phyloP scores from a whole-genome alignment of 352 stramenopile genomes.

The Phytophthora hibernalis region DNA sequence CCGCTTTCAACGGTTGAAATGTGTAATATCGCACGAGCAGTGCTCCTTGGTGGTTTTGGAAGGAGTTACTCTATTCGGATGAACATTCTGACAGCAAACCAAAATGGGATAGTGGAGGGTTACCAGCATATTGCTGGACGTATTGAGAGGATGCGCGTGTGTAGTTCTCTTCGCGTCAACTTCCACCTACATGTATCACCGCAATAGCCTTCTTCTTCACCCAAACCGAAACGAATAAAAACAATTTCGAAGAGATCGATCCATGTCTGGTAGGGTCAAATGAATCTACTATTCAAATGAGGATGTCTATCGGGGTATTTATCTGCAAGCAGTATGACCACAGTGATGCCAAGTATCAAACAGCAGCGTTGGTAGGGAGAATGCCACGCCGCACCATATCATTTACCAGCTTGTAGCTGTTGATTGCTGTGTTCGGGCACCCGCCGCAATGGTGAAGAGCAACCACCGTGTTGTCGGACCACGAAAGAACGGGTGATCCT shows the following conservation, averaged over 20 bases:
- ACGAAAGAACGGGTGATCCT: slow-evolving; percentile 69
- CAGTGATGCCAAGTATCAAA: slow-evolving; percentile 1
- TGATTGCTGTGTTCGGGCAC: slow-evolving; percentile 78
- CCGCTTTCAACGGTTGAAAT: slow-evolving; percentile 6
- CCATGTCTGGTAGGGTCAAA: no score
- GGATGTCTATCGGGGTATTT: not conserved
- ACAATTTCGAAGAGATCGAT: no score
- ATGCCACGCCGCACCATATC: slow-evolving; percentile 49
- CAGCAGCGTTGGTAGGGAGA: slow-evolving; percentile 50
- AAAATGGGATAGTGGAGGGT: slow-evolving; percentile 26
- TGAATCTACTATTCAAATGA: not conserved
- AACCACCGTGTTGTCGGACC: slow-evolving; percentile 66
- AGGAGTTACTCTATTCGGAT: slow-evolving; percentile 13
- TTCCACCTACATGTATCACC: not conserved
- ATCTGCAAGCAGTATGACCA: not conserved
- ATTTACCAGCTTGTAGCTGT: slow-evolving; percentile 60
- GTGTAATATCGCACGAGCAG: slow-evolving; percentile 10
- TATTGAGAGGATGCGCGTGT: slow-evolving; percentile 18
- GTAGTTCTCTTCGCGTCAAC: slow-evolving; percentile 11
- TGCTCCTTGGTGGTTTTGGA: not conserved
- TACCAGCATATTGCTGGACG: slow-evolving; percentile 20
- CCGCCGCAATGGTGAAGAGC: slow-evolving; percentile 80
- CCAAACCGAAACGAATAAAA: not conserved
- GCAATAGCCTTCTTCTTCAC: not conserved
- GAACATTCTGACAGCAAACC: slow-evolving; percentile 25